phyloP scores from a whole-genome alignment of 2,329 filamentous ascomycete genomes.

The Didymella glomerata region DNA sequence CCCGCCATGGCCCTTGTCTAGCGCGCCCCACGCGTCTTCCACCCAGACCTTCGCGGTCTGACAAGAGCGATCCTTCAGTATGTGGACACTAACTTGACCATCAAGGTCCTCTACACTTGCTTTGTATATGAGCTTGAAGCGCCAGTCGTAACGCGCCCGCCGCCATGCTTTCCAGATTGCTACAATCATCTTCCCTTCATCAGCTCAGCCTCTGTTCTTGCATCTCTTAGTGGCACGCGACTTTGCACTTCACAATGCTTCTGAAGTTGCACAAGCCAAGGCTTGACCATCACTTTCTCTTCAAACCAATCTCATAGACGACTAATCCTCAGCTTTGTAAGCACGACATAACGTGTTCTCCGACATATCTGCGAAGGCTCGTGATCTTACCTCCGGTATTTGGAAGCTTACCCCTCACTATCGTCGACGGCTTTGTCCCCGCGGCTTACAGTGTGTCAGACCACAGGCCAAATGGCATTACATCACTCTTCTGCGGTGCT shows the following conservation, averaged over 20 bases:
- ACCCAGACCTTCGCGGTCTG: background rate
- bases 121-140: background rate
- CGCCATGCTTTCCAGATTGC: background rate
- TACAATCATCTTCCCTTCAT: background rate
- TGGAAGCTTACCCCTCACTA: conserved; percentile 21
- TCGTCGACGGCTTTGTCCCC: conserved; percentile 15
- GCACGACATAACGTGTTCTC: background rate
- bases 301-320: background rate
- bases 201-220: background rate
- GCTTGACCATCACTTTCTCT: too few species aligned
- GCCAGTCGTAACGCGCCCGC: background rate
- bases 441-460: background rate
- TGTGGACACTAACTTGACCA: background rate
- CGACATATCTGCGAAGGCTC: background rate
- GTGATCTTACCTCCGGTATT: conserved; percentile 9
- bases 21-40: conserved; percentile 1
- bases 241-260: background rate
- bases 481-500: conserved; percentile 6
- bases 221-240: background rate
- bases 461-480: background rate
- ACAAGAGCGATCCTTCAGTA: background rate
- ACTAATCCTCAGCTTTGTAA: background rate
- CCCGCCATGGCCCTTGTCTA: conserved; percentile 15
- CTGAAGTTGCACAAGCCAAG: background rate
- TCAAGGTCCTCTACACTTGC: conserved; percentile 6